Evolutionary conservation across 1,139 yeast species (phyloP).

Genomic region (Lodderomyces oxycetoniae): DNA sequence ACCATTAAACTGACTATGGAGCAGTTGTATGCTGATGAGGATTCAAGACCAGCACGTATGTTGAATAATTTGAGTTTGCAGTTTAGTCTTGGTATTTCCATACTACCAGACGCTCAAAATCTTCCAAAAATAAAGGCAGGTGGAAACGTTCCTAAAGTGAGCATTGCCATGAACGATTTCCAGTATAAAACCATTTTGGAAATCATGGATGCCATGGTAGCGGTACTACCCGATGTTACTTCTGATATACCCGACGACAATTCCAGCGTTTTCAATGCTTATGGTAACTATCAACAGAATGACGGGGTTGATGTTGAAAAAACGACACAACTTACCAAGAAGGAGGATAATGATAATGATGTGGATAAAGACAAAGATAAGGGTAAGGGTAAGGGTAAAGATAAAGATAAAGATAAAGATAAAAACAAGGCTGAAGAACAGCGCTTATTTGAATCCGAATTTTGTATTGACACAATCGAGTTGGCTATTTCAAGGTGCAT

Average conservation of each 20-base stretch:
- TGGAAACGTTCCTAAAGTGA: conserved; percentile 75
- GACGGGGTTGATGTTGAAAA: conserved; percentile 23
- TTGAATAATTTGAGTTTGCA: conserved; percentile 74
- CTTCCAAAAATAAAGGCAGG: conserved; percentile 70
- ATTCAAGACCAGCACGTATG: conserved; percentile 45
- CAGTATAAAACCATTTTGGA: conserved; percentile 87
- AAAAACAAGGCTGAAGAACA: conserved; percentile 31
- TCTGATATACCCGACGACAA: conserved; percentile 30
- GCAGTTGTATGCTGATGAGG: conserved; percentile 50
- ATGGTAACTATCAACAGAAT: conserved; percentile 19
- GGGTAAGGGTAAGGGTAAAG: conserved; percentile 8
- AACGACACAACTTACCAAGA: conserved; percentile 7
- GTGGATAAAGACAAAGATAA: too few relatives aligned
- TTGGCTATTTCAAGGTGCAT: conserved; percentile 66
- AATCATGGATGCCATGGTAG: conserved; percentile 61
- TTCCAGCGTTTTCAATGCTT: conserved; percentile 34
- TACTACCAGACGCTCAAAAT: conserved; percentile 72
- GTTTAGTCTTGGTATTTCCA: conserved; percentile 72
- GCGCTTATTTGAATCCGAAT: conserved; percentile 63
- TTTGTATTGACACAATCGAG: conserved; percentile 60
- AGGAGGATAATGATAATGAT: too few relatives aligned
- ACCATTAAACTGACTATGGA: conserved; percentile 71
- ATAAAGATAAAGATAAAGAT: conserved; percentile 8
- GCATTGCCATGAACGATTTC: conserved; percentile 74
- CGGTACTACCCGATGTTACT: conserved; percentile 61